Conservation (phyloP, 352 stramenopile species). For the Phytophthora crassamura region DNA sequence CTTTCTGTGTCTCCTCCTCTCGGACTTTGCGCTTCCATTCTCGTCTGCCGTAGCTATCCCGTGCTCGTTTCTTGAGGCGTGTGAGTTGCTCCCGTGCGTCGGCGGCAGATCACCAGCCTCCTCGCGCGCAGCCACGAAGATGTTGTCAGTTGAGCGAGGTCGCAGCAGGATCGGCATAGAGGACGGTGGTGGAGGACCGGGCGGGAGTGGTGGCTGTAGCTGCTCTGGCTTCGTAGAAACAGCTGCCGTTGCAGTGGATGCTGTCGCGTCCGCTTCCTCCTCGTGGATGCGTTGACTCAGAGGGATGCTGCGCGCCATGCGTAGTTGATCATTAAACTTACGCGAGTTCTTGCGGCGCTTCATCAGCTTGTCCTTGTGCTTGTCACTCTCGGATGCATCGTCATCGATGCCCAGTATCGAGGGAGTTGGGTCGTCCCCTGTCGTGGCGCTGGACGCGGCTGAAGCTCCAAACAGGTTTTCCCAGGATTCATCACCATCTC, state of each 20-base stretch:
- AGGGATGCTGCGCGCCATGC: slow-evolving; percentile 57
- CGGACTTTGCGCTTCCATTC: slow-evolving; percentile 27
- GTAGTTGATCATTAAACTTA: slow-evolving; percentile 76
- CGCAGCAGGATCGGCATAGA: slow-evolving; percentile 37
- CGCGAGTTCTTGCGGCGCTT: slow-evolving; percentile 65
- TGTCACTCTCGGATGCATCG: slow-evolving; percentile 41
- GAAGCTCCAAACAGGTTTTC: slow-evolving; percentile 70
- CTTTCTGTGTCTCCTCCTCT: slow-evolving; percentile 41
- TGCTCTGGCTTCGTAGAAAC: slow-evolving; percentile 20
- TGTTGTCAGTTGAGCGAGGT: slow-evolving; percentile 43
- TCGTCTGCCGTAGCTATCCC: slow-evolving; percentile 21
- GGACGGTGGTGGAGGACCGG: slow-evolving; percentile 25
- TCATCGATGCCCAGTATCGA: slow-evolving; percentile 43
- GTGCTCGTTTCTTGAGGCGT: slow-evolving; percentile 16
- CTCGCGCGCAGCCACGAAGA: slow-evolving; percentile 35
- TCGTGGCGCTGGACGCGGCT: slow-evolving; percentile 3
- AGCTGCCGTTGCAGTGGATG: slow-evolving; percentile 15
- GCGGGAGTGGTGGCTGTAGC: slow-evolving; percentile 34
- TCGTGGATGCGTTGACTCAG: slow-evolving; percentile 65
- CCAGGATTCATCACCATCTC: slow-evolving; percentile 62
- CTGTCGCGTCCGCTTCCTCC: slow-evolving; percentile 30
- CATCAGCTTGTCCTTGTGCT: slow-evolving; percentile 54
- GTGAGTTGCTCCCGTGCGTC: slow-evolving; percentile 19
- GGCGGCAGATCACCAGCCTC: slow-evolving; percentile 31
- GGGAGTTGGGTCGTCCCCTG: slow-evolving; percentile 28